Evolutionary conservation across 768 basidiomycete species (phyloP), one percentile per base, ranked within the genome.

Genomic region (Gymnopilus junonius): DNA sequence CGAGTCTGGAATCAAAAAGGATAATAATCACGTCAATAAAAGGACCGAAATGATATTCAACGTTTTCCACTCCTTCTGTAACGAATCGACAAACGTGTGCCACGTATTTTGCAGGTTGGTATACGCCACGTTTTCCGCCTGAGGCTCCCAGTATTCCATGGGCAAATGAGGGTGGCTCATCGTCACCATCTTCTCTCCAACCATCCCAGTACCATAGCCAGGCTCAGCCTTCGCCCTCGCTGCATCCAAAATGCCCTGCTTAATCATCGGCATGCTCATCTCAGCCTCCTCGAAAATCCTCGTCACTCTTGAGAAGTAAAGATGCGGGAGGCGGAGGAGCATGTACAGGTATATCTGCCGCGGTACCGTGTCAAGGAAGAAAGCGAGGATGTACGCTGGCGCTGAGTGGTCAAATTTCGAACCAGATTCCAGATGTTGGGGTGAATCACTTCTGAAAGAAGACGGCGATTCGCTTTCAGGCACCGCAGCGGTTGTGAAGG

Each of bases 301-400:
- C 4, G 85, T 80, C n/a, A 92, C 90, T 1, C 90, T 83, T 1
- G 86, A 82, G 71, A 89, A 91, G 69, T 92, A 92, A 20, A 91
- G 71, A 3, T 84, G 79, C 2, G 90, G 91, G 4, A 92, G 79
- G 31, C 85, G 80, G 10, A 92, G 76, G 4, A 91, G 83, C 20
- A 76, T 53, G 64, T 76, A 67, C 8, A 78, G 67, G 62, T 82
- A 81, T 2, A 78, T 37, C 35, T 76, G 69, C 3, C 75, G 67
- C 0, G 76, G 75, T 34, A 77, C 14, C 8, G 66, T 67, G 43
- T 75, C 72, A 29, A 73, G 43, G 27, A 76, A 35, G 53, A 76
- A 73, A 15, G 63, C 62, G 23, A 55, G 5, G 11, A 67, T 50
- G 37, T 70, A 67, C 10, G 42, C 58, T 21, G 11, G 43, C 3